These are phyloP conservation scores for Dothideomycetes sp. DNA, from an alignment of 2,329 filamentous ascomycete species.

Conservation along the genomic window DNA sequence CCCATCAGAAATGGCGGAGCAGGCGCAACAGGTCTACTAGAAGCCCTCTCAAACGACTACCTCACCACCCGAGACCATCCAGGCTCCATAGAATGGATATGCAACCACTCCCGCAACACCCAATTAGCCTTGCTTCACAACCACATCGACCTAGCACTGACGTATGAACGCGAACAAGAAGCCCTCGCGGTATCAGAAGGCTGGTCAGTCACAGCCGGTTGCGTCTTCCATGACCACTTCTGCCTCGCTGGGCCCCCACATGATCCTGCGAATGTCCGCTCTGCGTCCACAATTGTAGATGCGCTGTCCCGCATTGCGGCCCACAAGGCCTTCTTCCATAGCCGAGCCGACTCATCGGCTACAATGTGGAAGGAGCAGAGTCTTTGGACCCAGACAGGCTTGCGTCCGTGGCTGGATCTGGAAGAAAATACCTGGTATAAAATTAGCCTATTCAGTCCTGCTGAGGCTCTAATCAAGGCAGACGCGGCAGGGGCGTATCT, in stretches of 20 bases:
- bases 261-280: constrained; percentile 5
- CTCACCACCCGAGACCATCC: too few relatives aligned
- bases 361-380: constrained; percentile 13
- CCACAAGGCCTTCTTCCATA: constrained; percentile 9
- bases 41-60: too few relatives aligned
- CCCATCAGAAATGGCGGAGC: too few relatives aligned
- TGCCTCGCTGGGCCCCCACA: constrained; percentile 12
- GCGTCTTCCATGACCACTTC: constrained; percentile 17
- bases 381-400: constrained; percentile 8
- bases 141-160: constrained; percentile 15
- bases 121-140: constrained; percentile 15
- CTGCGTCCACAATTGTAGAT: background rate
- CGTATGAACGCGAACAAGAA: constrained; percentile 16
- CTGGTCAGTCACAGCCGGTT: constrained; percentile 11
- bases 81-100: constrained; percentile 14
- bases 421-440: constrained; percentile 12
- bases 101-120: constrained; percentile 15
- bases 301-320: background rate
- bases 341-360: constrained; percentile 14
- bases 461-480: constrained; percentile 13
- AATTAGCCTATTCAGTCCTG: constrained; percentile 11
- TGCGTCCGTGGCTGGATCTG: too few relatives aligned
- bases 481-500: constrained; percentile 13
- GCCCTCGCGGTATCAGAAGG: constrained; percentile 12
- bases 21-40: too few relatives aligned